A percentile compares a stretch with the other conserved stretches of the same genome.
These are phyloP conservation scores for Myxozyma mucilagina DNA, from an alignment of 805 yeast genomes.

Conservation along the genomic window DNA sequence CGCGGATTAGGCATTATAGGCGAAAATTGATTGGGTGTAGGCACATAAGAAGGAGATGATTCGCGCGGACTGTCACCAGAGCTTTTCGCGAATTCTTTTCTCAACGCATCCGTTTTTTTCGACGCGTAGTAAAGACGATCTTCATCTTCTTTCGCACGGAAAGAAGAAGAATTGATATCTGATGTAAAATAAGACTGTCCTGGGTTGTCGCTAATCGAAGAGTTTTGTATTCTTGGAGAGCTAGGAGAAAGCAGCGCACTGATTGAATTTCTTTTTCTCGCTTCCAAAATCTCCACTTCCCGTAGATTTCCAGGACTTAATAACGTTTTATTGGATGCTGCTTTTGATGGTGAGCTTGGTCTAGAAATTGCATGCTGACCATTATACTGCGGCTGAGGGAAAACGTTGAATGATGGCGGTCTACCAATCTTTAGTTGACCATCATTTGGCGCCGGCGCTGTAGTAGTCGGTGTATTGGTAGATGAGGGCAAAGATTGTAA, in stretches of 20 bases:
- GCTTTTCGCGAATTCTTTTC: too few species aligned
- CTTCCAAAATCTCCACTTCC: background rate
- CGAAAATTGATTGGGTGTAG: too few species aligned
- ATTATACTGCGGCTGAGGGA: conserved; percentile 13
- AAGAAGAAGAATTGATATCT: background rate
- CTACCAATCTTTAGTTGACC: background rate
- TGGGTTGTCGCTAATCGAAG: background rate
- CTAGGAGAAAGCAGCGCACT: conserved; percentile 9
- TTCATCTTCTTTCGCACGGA: background rate
- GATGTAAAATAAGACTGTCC: background rate
- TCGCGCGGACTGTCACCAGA: too few species aligned
- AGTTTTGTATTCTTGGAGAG: background rate
- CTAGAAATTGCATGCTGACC: conserved; percentile 13
- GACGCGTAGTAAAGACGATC: too few species aligned
- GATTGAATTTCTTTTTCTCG: conserved; percentile 7
- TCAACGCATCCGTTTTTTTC: too few species aligned
- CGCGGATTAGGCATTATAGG: too few species aligned
- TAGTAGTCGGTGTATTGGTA: background rate
- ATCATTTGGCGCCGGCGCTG: background rate
- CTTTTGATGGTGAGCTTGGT: background rate
- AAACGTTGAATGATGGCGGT: background rate
- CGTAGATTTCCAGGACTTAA: background rate
- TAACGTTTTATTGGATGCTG: background rate
- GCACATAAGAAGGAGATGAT: too few species aligned
- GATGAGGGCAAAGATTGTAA: background rate